Conservation (phyloP, 2,329 filamentous ascomycete genomes). For the Ophiosphaerella korrae region DNA sequence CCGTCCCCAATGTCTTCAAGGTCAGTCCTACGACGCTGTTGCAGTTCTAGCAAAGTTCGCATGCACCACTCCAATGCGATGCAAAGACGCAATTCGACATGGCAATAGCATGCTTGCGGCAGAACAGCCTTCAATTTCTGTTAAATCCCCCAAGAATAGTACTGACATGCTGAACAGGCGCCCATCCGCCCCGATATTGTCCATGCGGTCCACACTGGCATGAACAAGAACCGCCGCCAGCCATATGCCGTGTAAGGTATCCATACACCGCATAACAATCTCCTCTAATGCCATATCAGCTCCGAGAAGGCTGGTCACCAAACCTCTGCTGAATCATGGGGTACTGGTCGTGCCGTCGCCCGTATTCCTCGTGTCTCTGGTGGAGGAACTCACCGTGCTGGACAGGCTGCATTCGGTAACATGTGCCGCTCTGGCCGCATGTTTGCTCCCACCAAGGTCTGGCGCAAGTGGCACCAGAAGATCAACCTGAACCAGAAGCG, state of each 20-base stretch:
- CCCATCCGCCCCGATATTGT: conserved; percentile 99
- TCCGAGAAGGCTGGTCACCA: conserved; percentile 99
- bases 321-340: conserved; percentile 99
- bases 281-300: conserved; percentile 29
- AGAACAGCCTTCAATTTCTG: neutral
- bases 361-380: conserved; percentile 99
- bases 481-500: conserved; percentile 99
- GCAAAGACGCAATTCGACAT: neutral
- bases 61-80: conserved; percentile 2
- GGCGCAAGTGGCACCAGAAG: conserved; percentile 99
- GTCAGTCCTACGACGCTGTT: conserved; percentile 30
- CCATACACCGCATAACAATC: conserved; percentile 1
- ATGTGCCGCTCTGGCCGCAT: conserved; percentile 99
- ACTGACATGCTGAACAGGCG: conserved; percentile 50
- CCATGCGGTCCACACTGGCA: conserved; percentile 97
- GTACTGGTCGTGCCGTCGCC: conserved; percentile 96
- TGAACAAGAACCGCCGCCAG: conserved; percentile 99
- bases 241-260: conserved; percentile 86
- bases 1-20: conserved; percentile 96
- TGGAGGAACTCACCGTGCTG: conserved; percentile 99
- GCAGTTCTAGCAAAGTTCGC: conserved; percentile 11
- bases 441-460: conserved; percentile 99
- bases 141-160: neutral
- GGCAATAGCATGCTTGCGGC: neutral
- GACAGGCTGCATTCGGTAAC: conserved; percentile 99